A percentile compares a stretch with the other conserved stretches of the same genome.
Conservation (phyloP, 2,329 filamentous ascomycete species). For the Pseudogymnoascus verrucosus region DNA sequence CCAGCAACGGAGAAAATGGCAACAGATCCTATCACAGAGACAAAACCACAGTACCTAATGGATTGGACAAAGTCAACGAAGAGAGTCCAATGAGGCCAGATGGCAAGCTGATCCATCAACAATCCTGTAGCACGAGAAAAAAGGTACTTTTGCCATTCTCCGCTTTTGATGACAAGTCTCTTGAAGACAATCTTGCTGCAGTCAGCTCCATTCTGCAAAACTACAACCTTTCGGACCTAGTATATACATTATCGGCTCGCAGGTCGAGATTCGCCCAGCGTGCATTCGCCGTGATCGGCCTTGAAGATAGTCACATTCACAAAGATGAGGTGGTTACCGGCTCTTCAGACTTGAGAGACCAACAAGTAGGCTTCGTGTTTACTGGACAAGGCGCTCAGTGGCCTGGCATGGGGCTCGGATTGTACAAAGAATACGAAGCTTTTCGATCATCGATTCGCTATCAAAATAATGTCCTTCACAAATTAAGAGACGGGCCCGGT, state of each 20-base stretch:
- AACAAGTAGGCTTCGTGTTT: constrained; percentile 13
- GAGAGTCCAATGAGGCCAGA: not conserved
- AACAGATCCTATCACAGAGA: not conserved
- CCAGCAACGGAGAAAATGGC: not conserved
- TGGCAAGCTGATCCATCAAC: not conserved
- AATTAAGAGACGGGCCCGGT: not conserved
- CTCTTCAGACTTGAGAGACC: not conserved
- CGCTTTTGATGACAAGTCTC: not conserved
- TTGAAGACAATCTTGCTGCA: not conserved
- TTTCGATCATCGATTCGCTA: not conserved
- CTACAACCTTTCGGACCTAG: not conserved
- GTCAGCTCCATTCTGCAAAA: too few relatives aligned
- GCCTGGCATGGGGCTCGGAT: constrained; percentile 17
- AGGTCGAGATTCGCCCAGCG: constrained; percentile 8
- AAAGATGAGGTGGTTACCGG: not conserved
- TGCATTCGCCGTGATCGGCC: constrained; percentile 9
- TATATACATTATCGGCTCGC: constrained; percentile 8
- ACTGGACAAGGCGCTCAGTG: constrained; percentile 23
- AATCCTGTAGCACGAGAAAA: not conserved
- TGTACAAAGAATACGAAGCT: constrained; percentile 7
- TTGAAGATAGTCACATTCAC: not conserved
- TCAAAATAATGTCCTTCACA: too few relatives aligned
- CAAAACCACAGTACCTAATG: not conserved
- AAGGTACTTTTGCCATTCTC: not conserved
- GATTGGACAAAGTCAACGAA: not conserved